Evolutionary conservation across 23 red algal genomes (phyloP).

Genomic region (Gracilaria domingensis): DNA sequence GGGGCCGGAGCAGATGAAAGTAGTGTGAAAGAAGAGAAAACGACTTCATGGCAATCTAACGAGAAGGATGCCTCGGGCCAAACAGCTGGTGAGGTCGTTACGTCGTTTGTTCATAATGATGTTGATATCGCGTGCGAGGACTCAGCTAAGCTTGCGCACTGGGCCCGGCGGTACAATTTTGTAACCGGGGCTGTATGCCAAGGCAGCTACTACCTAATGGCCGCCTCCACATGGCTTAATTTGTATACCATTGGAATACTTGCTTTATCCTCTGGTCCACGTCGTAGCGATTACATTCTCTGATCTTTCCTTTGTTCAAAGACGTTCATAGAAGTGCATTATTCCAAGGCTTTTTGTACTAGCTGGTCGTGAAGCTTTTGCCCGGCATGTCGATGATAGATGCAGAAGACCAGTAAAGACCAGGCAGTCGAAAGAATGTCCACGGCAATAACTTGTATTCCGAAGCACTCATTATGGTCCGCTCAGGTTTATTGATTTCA

Average conservation of each 20-base stretch:
- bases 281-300: neutral
- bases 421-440: neutral
- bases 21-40: neutral
- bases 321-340: neutral
- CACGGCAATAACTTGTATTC: neutral
- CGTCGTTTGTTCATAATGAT: neutral
- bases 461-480: neutral
- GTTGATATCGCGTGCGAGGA: constrained; percentile 9
- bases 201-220: neutral
- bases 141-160: constrained; percentile 20
- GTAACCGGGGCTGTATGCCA: neutral
- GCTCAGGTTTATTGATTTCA: neutral
- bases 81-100: neutral
- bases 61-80: neutral
- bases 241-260: neutral
- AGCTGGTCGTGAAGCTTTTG: neutral
- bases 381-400: too few species aligned
- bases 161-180: neutral
- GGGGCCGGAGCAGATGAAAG: constrained; percentile 8
- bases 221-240: neutral
- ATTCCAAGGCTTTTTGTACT: neutral
- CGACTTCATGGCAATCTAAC: neutral
- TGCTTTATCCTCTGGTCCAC: neutral
- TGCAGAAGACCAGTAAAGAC: neutral
- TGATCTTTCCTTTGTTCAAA: neutral